Evolutionary conservation across 2,329 filamentous ascomycete species (phyloP).

Genomic region (Exophiala phaeomuriformis): DNA sequence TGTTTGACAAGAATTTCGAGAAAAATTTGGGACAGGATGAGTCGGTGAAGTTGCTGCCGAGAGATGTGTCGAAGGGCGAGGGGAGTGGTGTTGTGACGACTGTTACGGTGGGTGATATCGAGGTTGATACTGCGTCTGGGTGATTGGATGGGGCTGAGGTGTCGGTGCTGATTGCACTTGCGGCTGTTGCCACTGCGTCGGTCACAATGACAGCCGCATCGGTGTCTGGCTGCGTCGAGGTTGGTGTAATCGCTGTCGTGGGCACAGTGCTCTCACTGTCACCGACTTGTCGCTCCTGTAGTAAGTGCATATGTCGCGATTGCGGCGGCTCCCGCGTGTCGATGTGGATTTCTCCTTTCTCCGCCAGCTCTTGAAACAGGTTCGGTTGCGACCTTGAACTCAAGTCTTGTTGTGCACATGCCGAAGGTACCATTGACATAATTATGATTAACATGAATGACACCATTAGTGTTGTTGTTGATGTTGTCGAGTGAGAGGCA

Average conservation of each 20-base stretch:
- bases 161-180: slow-evolving; percentile 14
- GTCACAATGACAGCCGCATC: neutral
- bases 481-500: neutral
- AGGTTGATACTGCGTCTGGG: slow-evolving; percentile 14
- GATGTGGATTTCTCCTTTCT: slow-evolving; percentile 23
- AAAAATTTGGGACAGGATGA: slow-evolving; percentile 52
- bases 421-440: slow-evolving; percentile 6
- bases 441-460: slow-evolving; percentile 16
- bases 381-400: slow-evolving; percentile 9
- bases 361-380: slow-evolving; percentile 13
- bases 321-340: slow-evolving; percentile 14
- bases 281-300: slow-evolving; percentile 6
- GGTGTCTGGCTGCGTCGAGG: neutral
- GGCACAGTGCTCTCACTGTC: slow-evolving; percentile 8
- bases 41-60: slow-evolving; percentile 56
- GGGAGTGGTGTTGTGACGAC: slow-evolving; percentile 43
- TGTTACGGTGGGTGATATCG: slow-evolving; percentile 14
- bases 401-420: slow-evolving; percentile 9
- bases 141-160: slow-evolving; percentile 9
- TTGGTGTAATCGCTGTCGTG: slow-evolving; percentile 4
- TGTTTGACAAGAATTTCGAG: slow-evolving; percentile 55
- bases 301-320: slow-evolving; percentile 5
- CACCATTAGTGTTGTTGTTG: slow-evolving; percentile 5
- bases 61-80: slow-evolving; percentile 58
- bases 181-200: too few relatives aligned